Base-by-base conservation (phyloP, 2,329 filamentous ascomycete genomes). In the Dissoconium aciculare region DNA sequence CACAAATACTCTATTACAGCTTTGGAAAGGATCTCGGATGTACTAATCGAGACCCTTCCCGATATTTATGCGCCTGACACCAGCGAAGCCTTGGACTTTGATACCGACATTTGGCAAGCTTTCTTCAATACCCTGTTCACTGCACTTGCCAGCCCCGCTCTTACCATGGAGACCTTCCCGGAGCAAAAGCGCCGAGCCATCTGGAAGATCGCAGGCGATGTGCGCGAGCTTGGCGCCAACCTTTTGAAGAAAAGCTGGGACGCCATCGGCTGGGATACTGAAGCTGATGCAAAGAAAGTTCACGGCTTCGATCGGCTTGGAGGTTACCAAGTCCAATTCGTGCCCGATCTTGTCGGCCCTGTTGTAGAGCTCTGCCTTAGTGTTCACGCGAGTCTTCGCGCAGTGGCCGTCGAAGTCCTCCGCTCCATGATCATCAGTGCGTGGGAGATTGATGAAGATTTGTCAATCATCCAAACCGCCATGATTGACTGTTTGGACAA, bases 361-460 rank as follows among this genome's bases (percentile, higher is more conserved):
- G 89, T 95, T 30, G 80, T 95, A 14, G 83, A 91, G 55, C 68
- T 98, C 6, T 98, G 89, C 51, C 66, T 98, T 33, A 95, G 87
- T 50, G 84, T 95, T 3, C 89, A 98, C 44, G 83, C 92, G 53
- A 85, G 85, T 3, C 62, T 98, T 34, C 72, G 89, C 37, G 74
- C 73, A 40, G 89, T 92, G 55, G 89, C 87, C 1, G 84, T 94
- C 16, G 81, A 93, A 52, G 80, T 98, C 12, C 58, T 98, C 38
- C 84, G 93, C 53, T 92, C 84, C 3, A 98, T 98, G 89, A 92
- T 98, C 47, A 76, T 95, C 43, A 92, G 85, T 57, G 89, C 98
- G 56, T 98, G 89, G 89, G 85, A 84, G 11, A 58, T 98, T 40
- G 94, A 84, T 51, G 81, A 93, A 51, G 87, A 95, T 51, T 60